A percentile compares a stretch with the other conserved stretches of the same genome.
Evolutionary conservation across 164 flowering plant species (phyloP).

Genomic region (Piper betle): DNA sequence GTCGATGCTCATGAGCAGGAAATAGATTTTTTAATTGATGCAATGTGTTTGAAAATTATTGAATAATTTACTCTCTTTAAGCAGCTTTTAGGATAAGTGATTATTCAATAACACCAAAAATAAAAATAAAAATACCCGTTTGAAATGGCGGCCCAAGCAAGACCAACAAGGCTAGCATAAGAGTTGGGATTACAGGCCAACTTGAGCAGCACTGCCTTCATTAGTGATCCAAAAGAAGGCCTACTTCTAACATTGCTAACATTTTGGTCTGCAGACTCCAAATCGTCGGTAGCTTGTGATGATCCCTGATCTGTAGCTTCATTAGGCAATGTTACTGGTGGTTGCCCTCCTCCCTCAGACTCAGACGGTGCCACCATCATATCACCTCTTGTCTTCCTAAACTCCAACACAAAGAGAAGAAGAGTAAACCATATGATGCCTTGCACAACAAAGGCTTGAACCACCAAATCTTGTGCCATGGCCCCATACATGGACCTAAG

Average conservation of each 20-base stretch:
- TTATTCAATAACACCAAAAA: constrained; percentile 3
- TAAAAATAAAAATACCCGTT: constrained; percentile 59
- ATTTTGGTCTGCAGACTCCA: constrained; percentile 15
- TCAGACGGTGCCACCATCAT: not conserved
- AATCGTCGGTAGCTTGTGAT: constrained; percentile 8
- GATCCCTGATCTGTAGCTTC: not conserved
- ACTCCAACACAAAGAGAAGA: constrained; percentile 45
- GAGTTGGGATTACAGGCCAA: constrained; percentile 51
- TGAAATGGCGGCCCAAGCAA: constrained; percentile 54
- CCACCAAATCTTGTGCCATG: constrained; percentile 42
- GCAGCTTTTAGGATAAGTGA: no score
- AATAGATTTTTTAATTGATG: not conserved
- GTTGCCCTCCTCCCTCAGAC: not conserved
- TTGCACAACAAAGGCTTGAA: constrained; percentile 49
- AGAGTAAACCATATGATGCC: constrained; percentile 49
- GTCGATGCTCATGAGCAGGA: not conserved
- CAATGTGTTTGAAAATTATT: not conserved
- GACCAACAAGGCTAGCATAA: constrained; percentile 47
- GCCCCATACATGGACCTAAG: constrained; percentile 61
- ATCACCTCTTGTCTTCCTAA: constrained; percentile 22
- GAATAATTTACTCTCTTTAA: not conserved
- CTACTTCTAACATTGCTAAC: constrained; percentile 1
- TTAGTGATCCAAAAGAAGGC: constrained; percentile 29
- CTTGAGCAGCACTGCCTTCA: constrained; percentile 49
- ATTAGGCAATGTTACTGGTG: not conserved